Base-by-base conservation (phyloP, 2,329 filamentous ascomycete species). In the Parafenestella ontariensis region DNA sequence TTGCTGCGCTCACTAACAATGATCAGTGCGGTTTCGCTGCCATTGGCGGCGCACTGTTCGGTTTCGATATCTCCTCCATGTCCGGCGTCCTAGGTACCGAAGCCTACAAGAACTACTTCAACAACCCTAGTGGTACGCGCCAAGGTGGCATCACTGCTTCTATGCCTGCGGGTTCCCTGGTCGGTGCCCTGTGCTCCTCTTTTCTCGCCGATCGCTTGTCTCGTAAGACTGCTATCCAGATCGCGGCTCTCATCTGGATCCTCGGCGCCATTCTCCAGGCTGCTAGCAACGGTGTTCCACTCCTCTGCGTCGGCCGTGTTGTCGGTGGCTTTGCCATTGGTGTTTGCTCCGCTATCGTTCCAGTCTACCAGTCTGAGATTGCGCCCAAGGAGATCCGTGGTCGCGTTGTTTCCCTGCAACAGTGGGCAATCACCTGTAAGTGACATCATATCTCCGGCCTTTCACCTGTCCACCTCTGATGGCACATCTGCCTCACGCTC, bases 281-380 rank as follows among this genome's bases (percentile, higher is more conserved):
- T 33, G 69, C 72, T 9, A 52, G 73, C n/a, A 77, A 78, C 37
- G 75, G 76, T 48, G 59, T 78, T 10, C 62, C 70, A 45, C 68
- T 76, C 28, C 71, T 78, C 57, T 83, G 86, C 66, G 70, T 76
- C 29, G 73, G 73, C 31, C 88, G 93, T 75, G 87, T 96, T 59
- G 84, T 95, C 74, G 91, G 91, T 52, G 92, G 93, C 78, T 79
- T 96, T 8, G 90, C 92, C 37, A 91, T 96, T 55, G 93, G 93
- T 75, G 90, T 92, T 71, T 82, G 96, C 42, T 96, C 92, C 0
- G 94, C 92, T 43, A 96, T 96, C 64, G 92, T 96, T 1, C 93
- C 93, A 0, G 90, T 96, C 41, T 96, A 96, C 73, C 92, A 96
- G 73, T 94, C 92, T 40, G 93, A 96, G 74, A 96, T 96, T 17